Base-by-base conservation (phyloP, 2,329 filamentous ascomycete genomes). In the Phialocephala subalpina region DNA sequence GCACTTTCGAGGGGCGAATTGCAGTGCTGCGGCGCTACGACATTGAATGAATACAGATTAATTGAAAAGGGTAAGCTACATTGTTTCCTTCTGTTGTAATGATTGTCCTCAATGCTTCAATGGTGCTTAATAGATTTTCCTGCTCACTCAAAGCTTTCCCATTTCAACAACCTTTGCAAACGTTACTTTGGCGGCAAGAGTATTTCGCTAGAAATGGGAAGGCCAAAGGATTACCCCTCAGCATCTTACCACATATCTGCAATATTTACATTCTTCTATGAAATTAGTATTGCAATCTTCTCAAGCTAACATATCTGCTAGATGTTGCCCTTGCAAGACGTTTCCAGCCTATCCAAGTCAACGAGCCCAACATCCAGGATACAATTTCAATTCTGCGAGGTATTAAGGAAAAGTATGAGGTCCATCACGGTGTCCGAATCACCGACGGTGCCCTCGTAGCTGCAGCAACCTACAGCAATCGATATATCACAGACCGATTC, bases 371-470 rank as follows among this genome's bases (percentile, higher is more conserved):
- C 0, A 94, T 98, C 0, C 89, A 93, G 72, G 94, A 97, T 72
- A 97, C 96, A 0, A 94, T 99, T 68, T 97, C 93, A 59, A 98
- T 99, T 64, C 83, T 99, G 0, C 89, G 96, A 75, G 96, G 95
- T 58, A 97, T 99, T 82, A 98, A 98, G 77, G 94, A 98, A 75
- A 93, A 94, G 71, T 99, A 99, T 75, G 96, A 98, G 78, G 93
- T 98, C 0, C 96, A 98, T 72, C 96, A 99, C 75, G 65, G 96
- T 79, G 95, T 98, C 0, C 87, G 94, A 62, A 98, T 99, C 71
- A 97, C 93, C 0, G 96, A 98, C 74, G 91, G 92, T 1, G 94
- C 96, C 7, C 82, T 98, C 12, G 95, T 99, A 16, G 94, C 96
- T 1, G 95, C 96, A 2, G 94, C 95, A 1, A 92, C 93, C 0